These are phyloP conservation scores for Phaeosphaeriaceae sp. DNA, from an alignment of 2,329 filamentous ascomycete genomes.

Conservation along the genomic window DNA sequence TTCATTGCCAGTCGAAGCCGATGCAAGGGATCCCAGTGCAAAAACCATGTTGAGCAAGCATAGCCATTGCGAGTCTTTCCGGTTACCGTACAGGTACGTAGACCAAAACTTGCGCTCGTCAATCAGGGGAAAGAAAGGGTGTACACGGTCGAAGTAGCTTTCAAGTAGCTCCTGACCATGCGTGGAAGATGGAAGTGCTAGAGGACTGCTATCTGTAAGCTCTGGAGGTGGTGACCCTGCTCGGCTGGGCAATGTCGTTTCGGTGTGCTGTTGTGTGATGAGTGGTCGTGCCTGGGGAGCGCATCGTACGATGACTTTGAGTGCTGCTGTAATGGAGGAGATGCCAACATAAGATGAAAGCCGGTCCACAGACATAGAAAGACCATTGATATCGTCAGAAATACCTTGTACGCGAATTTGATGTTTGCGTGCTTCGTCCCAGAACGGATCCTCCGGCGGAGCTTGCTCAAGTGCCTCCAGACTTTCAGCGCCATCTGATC, in stretches of 20 bases:
- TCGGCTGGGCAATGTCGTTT: conserved; percentile 46
- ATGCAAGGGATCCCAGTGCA: conserved; percentile 74
- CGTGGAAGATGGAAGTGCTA: conserved; percentile 62
- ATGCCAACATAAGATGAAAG: conserved; percentile 72
- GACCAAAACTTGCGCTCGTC: conserved; percentile 74
- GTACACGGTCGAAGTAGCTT: conserved; percentile 76
- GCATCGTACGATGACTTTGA: conserved; percentile 70
- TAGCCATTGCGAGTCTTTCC: conserved; percentile 73
- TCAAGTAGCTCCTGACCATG: conserved; percentile 74
- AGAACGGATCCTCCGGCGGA: conserved; percentile 67
- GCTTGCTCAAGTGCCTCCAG: conserved; percentile 72
- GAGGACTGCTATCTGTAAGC: conserved; percentile 36
- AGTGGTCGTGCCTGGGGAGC: conserved; percentile 58
- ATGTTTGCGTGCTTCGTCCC: conserved; percentile 66
- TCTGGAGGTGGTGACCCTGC: conserved; percentile 47
- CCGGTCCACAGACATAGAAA: conserved; percentile 67
- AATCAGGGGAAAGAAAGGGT: conserved; percentile 75
- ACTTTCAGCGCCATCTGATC: conserved; percentile 58
- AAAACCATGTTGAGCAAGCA: conserved; percentile 78
- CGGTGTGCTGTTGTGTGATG: conserved; percentile 52
- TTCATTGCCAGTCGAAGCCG: conserved; percentile 66
- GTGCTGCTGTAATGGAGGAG: conserved; percentile 75
- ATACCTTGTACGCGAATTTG: conserved; percentile 56
- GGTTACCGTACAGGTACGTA: conserved; percentile 66
- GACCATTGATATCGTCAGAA: conserved; percentile 73